These are phyloP conservation scores for Hyaloraphidium curvatum DNA, from an alignment of 192 early-diverging fungal genomes.

Conservation along the genomic window DNA sequence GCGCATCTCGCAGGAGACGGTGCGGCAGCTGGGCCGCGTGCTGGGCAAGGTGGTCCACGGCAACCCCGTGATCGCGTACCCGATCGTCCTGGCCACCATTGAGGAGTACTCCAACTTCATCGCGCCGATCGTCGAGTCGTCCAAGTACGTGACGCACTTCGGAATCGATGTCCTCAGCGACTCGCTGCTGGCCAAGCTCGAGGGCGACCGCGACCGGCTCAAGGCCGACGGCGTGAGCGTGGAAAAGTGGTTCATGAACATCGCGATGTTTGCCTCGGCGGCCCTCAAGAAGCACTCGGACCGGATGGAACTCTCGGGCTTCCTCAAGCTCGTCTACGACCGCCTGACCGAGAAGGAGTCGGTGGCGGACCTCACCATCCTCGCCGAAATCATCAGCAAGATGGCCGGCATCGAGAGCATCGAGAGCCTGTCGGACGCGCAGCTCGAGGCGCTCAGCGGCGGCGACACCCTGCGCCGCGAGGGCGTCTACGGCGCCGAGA, in stretches of 20 bases:
- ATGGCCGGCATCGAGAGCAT: conserved; percentile 49
- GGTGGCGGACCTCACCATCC: conserved; percentile 40
- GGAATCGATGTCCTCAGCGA: conserved; percentile 55
- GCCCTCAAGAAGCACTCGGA: conserved; percentile 30
- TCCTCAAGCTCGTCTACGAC: conserved; percentile 43
- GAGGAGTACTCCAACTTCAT: conserved; percentile 61
- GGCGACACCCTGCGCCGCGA: conserved; percentile 37
- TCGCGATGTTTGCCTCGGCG: conserved; percentile 43
- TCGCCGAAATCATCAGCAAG: conserved; percentile 46
- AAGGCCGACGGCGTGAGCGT: conserved; percentile 40
- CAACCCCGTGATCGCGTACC: conserved; percentile 54
- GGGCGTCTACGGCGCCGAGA: conserved; percentile 21
- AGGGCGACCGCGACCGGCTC: conserved; percentile 26
- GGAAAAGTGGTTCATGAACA: conserved; percentile 37
- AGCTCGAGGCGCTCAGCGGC: conserved; percentile 42
- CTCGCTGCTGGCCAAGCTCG: conserved; percentile 42
- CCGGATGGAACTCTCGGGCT: conserved; percentile 36
- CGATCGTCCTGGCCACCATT: conserved; percentile 40
- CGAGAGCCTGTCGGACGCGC: conserved; percentile 30
- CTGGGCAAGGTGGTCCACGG: conserved; percentile 53
- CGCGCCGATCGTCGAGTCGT: conserved; percentile 49
- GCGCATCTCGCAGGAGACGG: conserved; percentile 51
- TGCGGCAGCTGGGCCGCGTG: conserved; percentile 47
- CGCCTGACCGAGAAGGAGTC: conserved; percentile 29
- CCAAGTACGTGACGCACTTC: conserved; percentile 48